These are phyloP conservation scores for Nelumbo lutea DNA, from an alignment of 164 flowering plant genomes.

Conservation along the genomic window DNA sequence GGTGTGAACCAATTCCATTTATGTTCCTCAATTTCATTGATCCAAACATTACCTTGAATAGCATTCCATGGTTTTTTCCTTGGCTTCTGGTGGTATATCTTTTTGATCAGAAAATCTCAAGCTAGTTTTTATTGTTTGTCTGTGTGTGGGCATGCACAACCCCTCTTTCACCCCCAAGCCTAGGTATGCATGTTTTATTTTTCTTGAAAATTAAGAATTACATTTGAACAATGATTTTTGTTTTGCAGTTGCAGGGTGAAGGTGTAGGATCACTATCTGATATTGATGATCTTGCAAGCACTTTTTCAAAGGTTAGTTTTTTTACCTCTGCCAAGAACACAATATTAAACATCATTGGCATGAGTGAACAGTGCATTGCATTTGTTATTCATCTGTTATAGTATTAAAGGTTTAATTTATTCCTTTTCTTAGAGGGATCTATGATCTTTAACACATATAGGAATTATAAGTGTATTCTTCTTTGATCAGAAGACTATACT, in stretches of 20 bases:
- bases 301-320: slow-evolving; percentile 54
- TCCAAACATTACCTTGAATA: too few relatives aligned
- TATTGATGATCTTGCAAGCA: slow-evolving; percentile 58
- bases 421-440: not conserved
- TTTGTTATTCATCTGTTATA: not conserved
- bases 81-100: too few relatives aligned
- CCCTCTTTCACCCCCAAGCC: too few relatives aligned
- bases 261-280: slow-evolving; percentile 51
- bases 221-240: not conserved
- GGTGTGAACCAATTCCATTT: too few relatives aligned
- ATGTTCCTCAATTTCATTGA: too few relatives aligned
- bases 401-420: not conserved
- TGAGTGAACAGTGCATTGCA: not conserved
- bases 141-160: too few relatives aligned
- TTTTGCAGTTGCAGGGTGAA: slow-evolving; percentile 30
- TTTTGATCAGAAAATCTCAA: too few relatives aligned
- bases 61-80: too few relatives aligned
- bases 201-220: not conserved
- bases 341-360: not conserved
- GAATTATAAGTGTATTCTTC: too few relatives aligned
- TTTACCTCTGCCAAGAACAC: not conserved
- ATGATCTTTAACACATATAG: not conserved
- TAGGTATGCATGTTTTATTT: not conserved
- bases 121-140: too few relatives aligned
- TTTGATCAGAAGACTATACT: too few relatives aligned